Evolutionary conservation across 306 rosid genomes (phyloP), one percentile per base, ranked within the genome.

Genomic region (Argentina anserina): DNA sequence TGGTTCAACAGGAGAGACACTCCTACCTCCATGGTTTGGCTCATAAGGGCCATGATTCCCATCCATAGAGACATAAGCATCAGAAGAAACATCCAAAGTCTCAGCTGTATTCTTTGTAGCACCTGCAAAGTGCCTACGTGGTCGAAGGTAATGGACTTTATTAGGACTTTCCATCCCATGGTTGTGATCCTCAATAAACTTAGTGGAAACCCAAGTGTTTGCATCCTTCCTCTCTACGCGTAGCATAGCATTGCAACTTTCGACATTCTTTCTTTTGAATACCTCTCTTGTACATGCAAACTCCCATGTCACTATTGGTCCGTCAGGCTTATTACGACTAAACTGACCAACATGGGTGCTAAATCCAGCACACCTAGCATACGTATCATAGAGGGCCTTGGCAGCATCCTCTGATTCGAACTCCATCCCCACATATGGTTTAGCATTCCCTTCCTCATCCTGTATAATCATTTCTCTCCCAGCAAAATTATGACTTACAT

Each of bases 161-260:
- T 77, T 70, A 53, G 85, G 74, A 78, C 83, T 82, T 37, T 74
- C 78, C 77, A 86, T 79, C 31, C 90, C 82, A 82, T 90, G 97
- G 77, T 82, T 90, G 77, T 90, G 97, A 58, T 90, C 92, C 80
- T 88, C 90, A 71, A 87, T 82, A 88, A 90, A 88, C 79, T 85
- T 88, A 12, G 97, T 86, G 23, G 80, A 82, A 14, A 74, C 70
- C 93, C 97, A 90, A 50, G 71, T 64, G 46, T 77, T 75, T 58
- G 77, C 78, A 77, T 85, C 86, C 79, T 82, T 90, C 69, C 86
- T 83, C 79, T 88, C 92, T 50, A 90, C 67, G 65, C 90, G 86
- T 75, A 90, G 80, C 93, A 86, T 82, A 28, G 93, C 97, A 80
- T 86, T 80, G 81, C 97, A 90, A 74, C 90, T 88, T 77, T 83